A percentile compares a stretch with the other conserved stretches of the same genome.
Evolutionary conservation across 2,329 filamentous ascomycete species (phyloP).

Genomic region (Pseudogymnoascus sp.): DNA sequence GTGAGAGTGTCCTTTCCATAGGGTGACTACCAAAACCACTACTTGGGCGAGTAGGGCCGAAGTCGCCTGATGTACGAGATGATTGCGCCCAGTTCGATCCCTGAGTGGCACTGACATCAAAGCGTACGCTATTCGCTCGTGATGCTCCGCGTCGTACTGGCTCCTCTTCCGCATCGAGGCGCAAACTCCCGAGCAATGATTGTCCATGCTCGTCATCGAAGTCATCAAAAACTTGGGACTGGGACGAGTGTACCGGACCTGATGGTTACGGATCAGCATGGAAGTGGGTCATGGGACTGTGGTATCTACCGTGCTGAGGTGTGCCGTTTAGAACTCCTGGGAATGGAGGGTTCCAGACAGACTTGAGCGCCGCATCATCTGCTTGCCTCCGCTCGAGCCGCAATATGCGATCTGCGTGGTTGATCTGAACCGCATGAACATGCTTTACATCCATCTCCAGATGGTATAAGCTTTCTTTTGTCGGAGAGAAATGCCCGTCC

Average conservation of each 20-base stretch:
- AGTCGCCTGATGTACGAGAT: constrained; percentile 75
- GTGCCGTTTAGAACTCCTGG: constrained; percentile 77
- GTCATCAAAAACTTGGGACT: constrained; percentile 79
- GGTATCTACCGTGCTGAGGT: constrained; percentile 71
- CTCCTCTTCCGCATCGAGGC: constrained; percentile 80
- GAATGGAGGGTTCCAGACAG: constrained; percentile 85
- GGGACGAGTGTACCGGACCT: constrained; percentile 74
- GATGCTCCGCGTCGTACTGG: constrained; percentile 80
- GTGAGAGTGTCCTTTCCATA: constrained; percentile 84
- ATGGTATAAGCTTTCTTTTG: constrained; percentile 58
- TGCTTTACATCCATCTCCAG: constrained; percentile 65
- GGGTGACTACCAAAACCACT: constrained; percentile 71
- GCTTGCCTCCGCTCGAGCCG: constrained; percentile 60
- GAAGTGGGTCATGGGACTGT: constrained; percentile 14
- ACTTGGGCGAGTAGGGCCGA: constrained; percentile 66
- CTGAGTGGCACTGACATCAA: constrained; percentile 91
- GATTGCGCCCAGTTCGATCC: constrained; percentile 77
- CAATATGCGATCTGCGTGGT: constrained; percentile 53
- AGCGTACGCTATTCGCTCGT: constrained; percentile 91
- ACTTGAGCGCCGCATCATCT: constrained; percentile 65
- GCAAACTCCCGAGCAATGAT: constrained; percentile 70
- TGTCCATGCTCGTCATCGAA: constrained; percentile 79
- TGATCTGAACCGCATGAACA: constrained; percentile 54
- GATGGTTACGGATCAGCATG: constrained; percentile 18
- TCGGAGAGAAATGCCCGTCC: constrained; percentile 54